phyloP scores from a whole-genome alignment of 169 alveolate genomes.

The Ichthyophthirius multifiliis region DNA sequence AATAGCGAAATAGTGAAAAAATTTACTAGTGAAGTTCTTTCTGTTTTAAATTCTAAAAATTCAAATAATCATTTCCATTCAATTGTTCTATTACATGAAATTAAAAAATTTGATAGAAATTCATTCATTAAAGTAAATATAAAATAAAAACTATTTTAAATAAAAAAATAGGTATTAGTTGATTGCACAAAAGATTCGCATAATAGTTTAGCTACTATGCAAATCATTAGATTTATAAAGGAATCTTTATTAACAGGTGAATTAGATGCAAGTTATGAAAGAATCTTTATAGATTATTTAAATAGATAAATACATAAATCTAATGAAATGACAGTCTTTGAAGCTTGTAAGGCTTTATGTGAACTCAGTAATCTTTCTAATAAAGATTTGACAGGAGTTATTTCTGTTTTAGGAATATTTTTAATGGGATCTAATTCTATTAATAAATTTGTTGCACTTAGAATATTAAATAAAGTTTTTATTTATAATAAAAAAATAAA shows the following conservation, averaged over 20 bases:
- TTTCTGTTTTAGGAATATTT: slow-evolving; percentile 21
- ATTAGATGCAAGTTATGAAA: slow-evolving; percentile 22
- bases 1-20: slow-evolving; percentile 28
- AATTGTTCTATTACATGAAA: slow-evolving; percentile 29
- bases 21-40: slow-evolving; percentile 32
- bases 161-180: neutral
- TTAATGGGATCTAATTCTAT: slow-evolving; percentile 5
- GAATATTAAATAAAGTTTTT: slow-evolving; percentile 15
- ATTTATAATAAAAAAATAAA: neutral
- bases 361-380: slow-evolving; percentile 22
- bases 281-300: slow-evolving; percentile 22
- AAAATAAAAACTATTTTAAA: neutral
- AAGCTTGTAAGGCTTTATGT: slow-evolving; percentile 39
- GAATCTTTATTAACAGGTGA: slow-evolving; percentile 14
- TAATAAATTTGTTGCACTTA: slow-evolving; percentile 36
- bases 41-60: slow-evolving; percentile 23
- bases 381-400: slow-evolving; percentile 24
- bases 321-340: slow-evolving; percentile 28
- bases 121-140: slow-evolving; percentile 20
- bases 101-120: slow-evolving; percentile 21
- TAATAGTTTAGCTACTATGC: slow-evolving; percentile 28
- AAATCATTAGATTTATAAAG: slow-evolving; percentile 26
- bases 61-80: slow-evolving; percentile 36
- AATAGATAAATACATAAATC: slow-evolving; percentile 32
- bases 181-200: neutral